These are phyloP conservation scores for Teunomyces atbi DNA, from an alignment of 805 yeast species.

Conservation along the genomic window DNA sequence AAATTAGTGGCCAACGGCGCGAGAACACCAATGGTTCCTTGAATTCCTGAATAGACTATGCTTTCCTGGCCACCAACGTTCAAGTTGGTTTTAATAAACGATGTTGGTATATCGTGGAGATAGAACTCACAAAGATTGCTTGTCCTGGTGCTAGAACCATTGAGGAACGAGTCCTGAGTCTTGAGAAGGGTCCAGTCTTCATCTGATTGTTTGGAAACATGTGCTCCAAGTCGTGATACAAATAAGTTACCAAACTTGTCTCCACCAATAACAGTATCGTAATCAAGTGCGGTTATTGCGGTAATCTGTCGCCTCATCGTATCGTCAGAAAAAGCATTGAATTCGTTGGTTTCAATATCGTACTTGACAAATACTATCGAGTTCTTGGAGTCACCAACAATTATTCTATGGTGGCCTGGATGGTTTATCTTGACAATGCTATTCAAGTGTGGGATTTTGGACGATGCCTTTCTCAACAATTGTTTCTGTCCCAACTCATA, in stretches of 20 bases:
- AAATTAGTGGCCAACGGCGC: conserved; percentile 61
- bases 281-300: conserved; percentile 59
- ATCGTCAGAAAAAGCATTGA: conserved; percentile 72
- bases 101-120: conserved; percentile 68
- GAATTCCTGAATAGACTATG: conserved; percentile 70
- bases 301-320: conserved; percentile 65
- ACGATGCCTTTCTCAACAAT: conserved; percentile 62
- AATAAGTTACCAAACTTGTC: conserved; percentile 84
- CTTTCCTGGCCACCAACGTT: conserved; percentile 64
- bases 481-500: conserved; percentile 81
- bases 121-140: conserved; percentile 55
- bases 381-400: conserved; percentile 68
- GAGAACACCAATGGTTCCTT: conserved; percentile 77
- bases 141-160: conserved; percentile 55
- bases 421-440: conserved; percentile 53
- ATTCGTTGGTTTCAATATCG: conserved; percentile 46
- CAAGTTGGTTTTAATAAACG: conserved; percentile 53
- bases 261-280: conserved; percentile 75
- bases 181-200: conserved; percentile 44
- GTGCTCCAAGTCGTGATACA: conserved; percentile 59
- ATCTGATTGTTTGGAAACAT: conserved; percentile 47
- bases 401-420: conserved; percentile 54
- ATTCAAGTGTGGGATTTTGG: conserved; percentile 41
- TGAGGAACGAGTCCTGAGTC: conserved; percentile 33
- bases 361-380: conserved; percentile 60